Base-by-base conservation (phyloP, 176 grass and related monocot species). In the Oryza glaberrima region DNA sequence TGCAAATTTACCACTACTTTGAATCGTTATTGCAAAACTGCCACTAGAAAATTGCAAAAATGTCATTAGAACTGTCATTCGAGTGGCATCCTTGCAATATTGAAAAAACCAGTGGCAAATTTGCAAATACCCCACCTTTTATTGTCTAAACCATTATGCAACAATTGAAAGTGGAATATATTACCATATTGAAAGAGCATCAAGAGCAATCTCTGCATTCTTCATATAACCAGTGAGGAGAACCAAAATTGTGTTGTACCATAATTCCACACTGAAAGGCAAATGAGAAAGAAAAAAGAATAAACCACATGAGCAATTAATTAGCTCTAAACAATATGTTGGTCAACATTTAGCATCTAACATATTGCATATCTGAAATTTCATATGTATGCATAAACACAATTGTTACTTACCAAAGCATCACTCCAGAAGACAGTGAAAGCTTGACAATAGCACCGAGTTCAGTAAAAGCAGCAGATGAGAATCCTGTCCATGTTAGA, bases 181-280 rank as follows among this genome's bases (percentile, higher is more conserved):
- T 44, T 86, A 98, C 95, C 95, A 98, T 78, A 98, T 98, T 19
- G 96, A 98, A 81, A 98, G 93, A 66, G 96, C 93, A 65, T 93
- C 93, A 47, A 98, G 87, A 48, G 96, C 91, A 28, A 98, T 32
- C 85, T 95, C 96, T 25, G 93, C 89, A 52, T 98, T 87, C 81
- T 90, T 83, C 88, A 95, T 90, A 20, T 98, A 88, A 12, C 96
- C 96, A 2, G 96, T 98, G 12, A 98, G 89, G 60, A 98, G 89
- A 66, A 95, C 89, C 77, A 98, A 65, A 34, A 95, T 82, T 22
- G 91, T 94, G 81, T 71, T 92, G 89, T 98, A 98, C 96, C 96
- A 98, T 16, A 90, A 49, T 86, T 98, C 93, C 87, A 98, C 81
- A 82, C 96, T 95, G 85, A 60, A 91, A 74, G 17, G 11, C 70